Base-by-base conservation (phyloP, 345 rosid genomes). In the Physaria fendleri region DNA sequence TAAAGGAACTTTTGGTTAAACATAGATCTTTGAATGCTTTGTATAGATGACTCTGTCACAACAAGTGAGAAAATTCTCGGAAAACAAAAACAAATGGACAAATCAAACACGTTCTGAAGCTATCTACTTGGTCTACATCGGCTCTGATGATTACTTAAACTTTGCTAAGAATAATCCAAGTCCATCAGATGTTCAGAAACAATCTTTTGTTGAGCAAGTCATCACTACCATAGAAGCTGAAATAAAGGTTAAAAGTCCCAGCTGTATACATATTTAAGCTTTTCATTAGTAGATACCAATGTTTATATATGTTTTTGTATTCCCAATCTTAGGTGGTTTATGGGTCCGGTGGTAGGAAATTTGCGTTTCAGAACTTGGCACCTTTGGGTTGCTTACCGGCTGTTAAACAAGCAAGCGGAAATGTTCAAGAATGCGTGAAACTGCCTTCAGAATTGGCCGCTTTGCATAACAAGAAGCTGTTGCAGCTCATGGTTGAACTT, bases 321-420 rank as follows among this genome's bases (percentile, higher is more conserved):
- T n/a, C n/a, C n/a, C n/a, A n/a, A n/a, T n/a, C n/a, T n/a, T n/a
- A n/a, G 76, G 68, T 42, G 13, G n/a, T 72, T 53, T 72, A 60
- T 14, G 63, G 20, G 1, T 17, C 55, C 2, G 76, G 72, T 20
- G 76, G 68, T 4, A 61, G 76, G 28, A 72, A 61, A 33, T 72
- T 66, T 24, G 72, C 64, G 11, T 60, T 72, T 7, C 76, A 72
- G 9, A 72, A 72, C 68, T 60, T 72, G 49, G 72, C 72, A 10
- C 76, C 76, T 6, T 54, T 72, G 6, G 76, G 72, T 60, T 72
- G 76, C 64, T 66, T 72, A 40, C 76, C 76, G 4, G 18, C 43
- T 0, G 59, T 66, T 47, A 72, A 66, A 47, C 72, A 72, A 60
- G 59, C 42, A 10, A 23, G 11, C 1, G 67, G 71, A 10, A 30